Percentiles rank a stretch among this genome's conserved stretches.
Conservation (phyloP, 306 rosid genomes). For the Dalbergia cochinchinensis region DNA sequence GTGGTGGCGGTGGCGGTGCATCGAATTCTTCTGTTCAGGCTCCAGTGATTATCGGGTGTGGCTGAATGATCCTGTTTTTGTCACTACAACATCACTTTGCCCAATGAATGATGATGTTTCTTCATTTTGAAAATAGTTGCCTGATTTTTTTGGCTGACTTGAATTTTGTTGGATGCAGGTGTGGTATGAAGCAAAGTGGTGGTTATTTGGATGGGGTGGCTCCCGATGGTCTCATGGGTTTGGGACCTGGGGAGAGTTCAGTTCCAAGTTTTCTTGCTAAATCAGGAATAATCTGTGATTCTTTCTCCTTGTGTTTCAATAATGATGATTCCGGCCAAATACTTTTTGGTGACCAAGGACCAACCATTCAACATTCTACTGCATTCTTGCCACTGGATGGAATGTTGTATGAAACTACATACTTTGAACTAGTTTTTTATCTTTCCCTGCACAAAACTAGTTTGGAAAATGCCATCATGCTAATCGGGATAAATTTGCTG, state of each 20-base stretch:
- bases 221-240: constrained; percentile 93
- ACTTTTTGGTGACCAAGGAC: constrained; percentile 88
- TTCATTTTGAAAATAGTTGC: neutral
- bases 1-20: constrained; percentile 42
- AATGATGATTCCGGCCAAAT: constrained; percentile 85
- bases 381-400: constrained; percentile 78
- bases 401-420: constrained; percentile 59
- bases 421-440: constrained; percentile 29
- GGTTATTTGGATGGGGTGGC: constrained; percentile 90
- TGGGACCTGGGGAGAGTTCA: constrained; percentile 88
- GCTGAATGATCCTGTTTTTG: constrained; percentile 33
- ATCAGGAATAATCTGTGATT: constrained; percentile 75
- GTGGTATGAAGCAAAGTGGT: constrained; percentile 99
- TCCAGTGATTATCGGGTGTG: constrained; percentile 84
- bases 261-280: constrained; percentile 87
- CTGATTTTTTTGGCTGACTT: constrained; percentile 27
- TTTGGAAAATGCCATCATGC: constrained; percentile 23
- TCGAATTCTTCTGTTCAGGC: constrained; percentile 76
- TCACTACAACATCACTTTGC: constrained; percentile 26
- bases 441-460: constrained; percentile 28
- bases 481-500: constrained; percentile 48
- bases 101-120: constrained; percentile 6
- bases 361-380: constrained; percentile 74
- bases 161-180: constrained; percentile 60
- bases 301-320: constrained; percentile 85